Evolutionary conservation across 2,329 filamentous ascomycete genomes (phyloP).

Genomic region (Alternaria gansuensis): DNA sequence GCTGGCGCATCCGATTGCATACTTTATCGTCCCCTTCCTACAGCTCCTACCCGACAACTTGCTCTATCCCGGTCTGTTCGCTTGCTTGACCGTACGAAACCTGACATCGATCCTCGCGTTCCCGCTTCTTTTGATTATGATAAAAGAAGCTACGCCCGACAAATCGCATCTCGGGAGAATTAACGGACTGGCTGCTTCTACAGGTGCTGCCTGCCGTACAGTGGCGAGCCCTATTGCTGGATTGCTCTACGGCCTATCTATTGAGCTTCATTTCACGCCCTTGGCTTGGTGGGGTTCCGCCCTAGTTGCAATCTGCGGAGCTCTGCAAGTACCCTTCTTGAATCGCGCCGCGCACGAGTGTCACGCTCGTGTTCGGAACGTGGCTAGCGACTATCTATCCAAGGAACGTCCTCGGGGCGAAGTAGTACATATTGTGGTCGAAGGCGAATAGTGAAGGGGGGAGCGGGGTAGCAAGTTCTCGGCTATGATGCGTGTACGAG

Average conservation of each 20-base stretch:
- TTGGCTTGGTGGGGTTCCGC: conserved; percentile 70
- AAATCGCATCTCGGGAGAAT: conserved; percentile 71
- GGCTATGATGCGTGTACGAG: not conserved
- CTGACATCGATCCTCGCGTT: conserved; percentile 74
- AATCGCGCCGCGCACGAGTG: conserved; percentile 56
- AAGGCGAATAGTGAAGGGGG: conserved; percentile 26
- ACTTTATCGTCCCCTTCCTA: conserved; percentile 74
- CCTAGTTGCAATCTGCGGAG: conserved; percentile 64
- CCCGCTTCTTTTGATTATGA: conserved; percentile 73
- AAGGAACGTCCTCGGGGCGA: conserved; percentile 29
- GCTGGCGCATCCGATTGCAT: conserved; percentile 71
- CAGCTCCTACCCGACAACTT: conserved; percentile 64
- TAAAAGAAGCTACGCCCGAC: conserved; percentile 75
- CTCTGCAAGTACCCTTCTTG: conserved; percentile 65
- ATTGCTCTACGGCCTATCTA: conserved; percentile 70
- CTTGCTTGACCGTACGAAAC: conserved; percentile 71
- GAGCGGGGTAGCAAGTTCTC: not conserved
- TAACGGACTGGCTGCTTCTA: conserved; percentile 76
- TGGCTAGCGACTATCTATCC: conserved; percentile 33
- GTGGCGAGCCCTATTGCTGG: conserved; percentile 74
- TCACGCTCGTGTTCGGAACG: conserved; percentile 40
- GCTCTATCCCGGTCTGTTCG: conserved; percentile 70
- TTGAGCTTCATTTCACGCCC: conserved; percentile 65
- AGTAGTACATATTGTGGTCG: conserved; percentile 40
- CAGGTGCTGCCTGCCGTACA: conserved; percentile 75